Evolutionary conservation across 2,329 filamentous ascomycete species (phyloP).

Genomic region (Gnomoniopsis sp.): DNA sequence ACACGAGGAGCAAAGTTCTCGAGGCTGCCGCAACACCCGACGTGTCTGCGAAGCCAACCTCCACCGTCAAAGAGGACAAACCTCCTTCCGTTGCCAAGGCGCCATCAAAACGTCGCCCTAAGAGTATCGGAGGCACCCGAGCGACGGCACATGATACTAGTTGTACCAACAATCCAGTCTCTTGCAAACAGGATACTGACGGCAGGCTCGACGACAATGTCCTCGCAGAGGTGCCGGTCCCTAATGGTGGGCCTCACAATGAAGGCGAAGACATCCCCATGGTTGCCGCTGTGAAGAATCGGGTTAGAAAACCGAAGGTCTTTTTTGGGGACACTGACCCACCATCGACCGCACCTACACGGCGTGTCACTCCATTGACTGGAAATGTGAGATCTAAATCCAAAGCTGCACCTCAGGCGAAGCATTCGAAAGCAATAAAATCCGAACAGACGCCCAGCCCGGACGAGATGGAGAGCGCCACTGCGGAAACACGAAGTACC

Average conservation of each 20-base stretch:
- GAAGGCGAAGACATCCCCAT: conserved; percentile 36
- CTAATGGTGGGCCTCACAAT: not conserved
- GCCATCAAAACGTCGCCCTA: not conserved
- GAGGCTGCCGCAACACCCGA: not conserved
- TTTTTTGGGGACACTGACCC: conserved; percentile 24
- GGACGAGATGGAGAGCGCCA: not conserved
- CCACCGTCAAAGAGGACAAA: not conserved
- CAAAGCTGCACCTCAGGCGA: not conserved
- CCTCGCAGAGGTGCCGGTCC: conserved; percentile 19
- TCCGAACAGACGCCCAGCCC: not conserved
- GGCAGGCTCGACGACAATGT: not conserved
- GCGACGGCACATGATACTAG: not conserved
- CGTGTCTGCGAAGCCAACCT: not conserved
- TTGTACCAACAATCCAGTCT: not conserved
- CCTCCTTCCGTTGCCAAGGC: not conserved
- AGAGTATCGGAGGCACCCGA: not conserved
- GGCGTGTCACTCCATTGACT: not conserved
- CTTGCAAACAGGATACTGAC: not conserved
- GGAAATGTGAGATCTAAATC: not conserved
- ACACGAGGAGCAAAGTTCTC: conserved; percentile 9
- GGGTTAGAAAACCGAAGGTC: conserved; percentile 44
- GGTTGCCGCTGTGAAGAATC: conserved; percentile 48
- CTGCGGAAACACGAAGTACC: not conserved
- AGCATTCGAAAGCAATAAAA: conserved; percentile 1
- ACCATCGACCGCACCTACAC: not conserved